Evolutionary conservation across 2,329 filamentous ascomycete genomes (phyloP).

Genomic region (Talaromyces sp.): DNA sequence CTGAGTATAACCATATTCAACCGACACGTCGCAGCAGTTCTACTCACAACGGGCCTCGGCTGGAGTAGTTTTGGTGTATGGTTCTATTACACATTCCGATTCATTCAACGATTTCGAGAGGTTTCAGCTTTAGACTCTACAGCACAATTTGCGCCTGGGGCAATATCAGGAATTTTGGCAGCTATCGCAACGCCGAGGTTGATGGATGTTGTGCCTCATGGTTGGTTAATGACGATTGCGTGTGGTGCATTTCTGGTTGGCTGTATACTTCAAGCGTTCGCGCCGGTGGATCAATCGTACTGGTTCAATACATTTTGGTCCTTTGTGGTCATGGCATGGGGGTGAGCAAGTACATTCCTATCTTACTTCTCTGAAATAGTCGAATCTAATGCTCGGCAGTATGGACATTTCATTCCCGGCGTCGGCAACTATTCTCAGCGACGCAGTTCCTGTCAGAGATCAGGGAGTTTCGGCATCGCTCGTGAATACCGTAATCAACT

Average conservation of each 20-base stretch:
- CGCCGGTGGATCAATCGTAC: slow-evolving; percentile 38
- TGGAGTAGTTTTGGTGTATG: slow-evolving; percentile 43
- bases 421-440: slow-evolving; percentile 58
- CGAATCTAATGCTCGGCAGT: neutral
- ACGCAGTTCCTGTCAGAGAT: slow-evolving; percentile 46
- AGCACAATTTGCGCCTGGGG: slow-evolving; percentile 31
- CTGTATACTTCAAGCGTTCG: slow-evolving; percentile 35
- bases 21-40: slow-evolving; percentile 31
- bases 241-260: slow-evolving; percentile 29
- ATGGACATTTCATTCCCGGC: slow-evolving; percentile 64
- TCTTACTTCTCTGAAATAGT: neutral
- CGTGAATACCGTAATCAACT: slow-evolving; percentile 64
- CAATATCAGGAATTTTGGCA: slow-evolving; percentile 30
- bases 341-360: neutral
- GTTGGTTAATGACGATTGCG: slow-evolving; percentile 31
- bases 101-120: slow-evolving; percentile 26
- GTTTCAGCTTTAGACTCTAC: slow-evolving; percentile 27
- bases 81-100: slow-evolving; percentile 41
- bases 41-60: slow-evolving; percentile 40
- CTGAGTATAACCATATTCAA: slow-evolving; percentile 7
- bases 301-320: slow-evolving; percentile 34
- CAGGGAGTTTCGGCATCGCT: slow-evolving; percentile 56
- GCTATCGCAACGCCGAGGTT: slow-evolving; percentile 28
- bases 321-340: slow-evolving; percentile 21
- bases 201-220: slow-evolving; percentile 22